Evolutionary conservation across 306 rosid genomes (phyloP).

Genomic region (Canavalia ensiformis): DNA sequence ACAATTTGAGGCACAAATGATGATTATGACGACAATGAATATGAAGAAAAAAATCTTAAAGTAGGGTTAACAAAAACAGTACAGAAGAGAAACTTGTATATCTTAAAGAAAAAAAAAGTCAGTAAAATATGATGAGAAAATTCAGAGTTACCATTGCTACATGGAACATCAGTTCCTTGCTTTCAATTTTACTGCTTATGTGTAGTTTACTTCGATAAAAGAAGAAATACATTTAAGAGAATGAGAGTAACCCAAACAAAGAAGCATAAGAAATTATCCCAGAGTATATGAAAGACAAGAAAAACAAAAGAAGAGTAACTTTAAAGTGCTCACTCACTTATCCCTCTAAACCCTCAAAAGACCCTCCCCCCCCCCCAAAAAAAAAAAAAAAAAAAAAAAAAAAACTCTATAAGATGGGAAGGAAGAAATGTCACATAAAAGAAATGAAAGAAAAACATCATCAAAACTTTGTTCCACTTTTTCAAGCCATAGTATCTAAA

Average conservation of each 20-base stretch:
- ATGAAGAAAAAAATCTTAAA: slow-evolving; percentile 15
- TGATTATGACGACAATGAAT: not conserved
- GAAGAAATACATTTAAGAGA: not conserved
- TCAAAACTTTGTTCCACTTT: not conserved
- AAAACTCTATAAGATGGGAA: slow-evolving; percentile 7
- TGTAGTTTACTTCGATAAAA: slow-evolving; percentile 29
- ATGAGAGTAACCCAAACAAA: slow-evolving; percentile 10
- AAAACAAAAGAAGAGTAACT: not conserved
- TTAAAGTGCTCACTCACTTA: not conserved
- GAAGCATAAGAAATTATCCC: slow-evolving; percentile 32
- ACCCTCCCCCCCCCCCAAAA: not conserved
- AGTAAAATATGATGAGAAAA: slow-evolving; percentile 4
- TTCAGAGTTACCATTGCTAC: slow-evolving; percentile 14
- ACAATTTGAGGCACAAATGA: slow-evolving; percentile 21
- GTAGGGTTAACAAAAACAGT: slow-evolving; percentile 38
- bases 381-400: slow-evolving; percentile 2
- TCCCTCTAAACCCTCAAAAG: not conserved
- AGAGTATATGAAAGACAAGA: not conserved
- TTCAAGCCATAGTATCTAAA: slow-evolving; percentile 22
- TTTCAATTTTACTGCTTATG: slow-evolving; percentile 4
- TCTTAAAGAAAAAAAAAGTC: slow-evolving; percentile 20
- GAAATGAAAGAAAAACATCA: not conserved
- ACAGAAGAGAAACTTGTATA: slow-evolving; percentile 19
- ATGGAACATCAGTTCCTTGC: slow-evolving; percentile 28
- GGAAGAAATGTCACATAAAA: slow-evolving; percentile 15